Percentiles rank a stretch among this genome's conserved stretches.
Evolutionary conservation across 371 early-diverging fungal genomes (phyloP).

Genomic region (Apophysomyces variabilis): DNA sequence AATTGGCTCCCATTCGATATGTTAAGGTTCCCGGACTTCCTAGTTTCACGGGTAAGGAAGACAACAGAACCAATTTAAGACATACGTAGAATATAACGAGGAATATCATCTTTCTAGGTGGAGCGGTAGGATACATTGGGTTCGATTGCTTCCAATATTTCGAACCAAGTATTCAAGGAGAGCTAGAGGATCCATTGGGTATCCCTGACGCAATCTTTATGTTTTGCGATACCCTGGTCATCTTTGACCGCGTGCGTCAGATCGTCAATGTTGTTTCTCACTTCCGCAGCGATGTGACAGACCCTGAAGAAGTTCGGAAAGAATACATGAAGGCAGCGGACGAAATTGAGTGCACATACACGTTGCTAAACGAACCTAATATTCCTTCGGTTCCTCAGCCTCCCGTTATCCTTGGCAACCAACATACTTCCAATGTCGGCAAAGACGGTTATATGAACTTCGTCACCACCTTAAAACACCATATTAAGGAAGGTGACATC

Average conservation of each 20-base stretch:
- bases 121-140: constrained; percentile 95
- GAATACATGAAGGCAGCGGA: constrained; percentile 70
- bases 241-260: constrained; percentile 94
- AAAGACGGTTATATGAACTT: constrained; percentile 88
- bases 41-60: constrained; percentile 75
- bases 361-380: constrained; percentile 57
- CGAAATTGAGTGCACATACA: constrained; percentile 68
- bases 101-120: constrained; percentile 56
- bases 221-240: constrained; percentile 91
- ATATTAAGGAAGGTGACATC: constrained; percentile 94
- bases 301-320: constrained; percentile 55
- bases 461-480: constrained; percentile 85
- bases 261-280: constrained; percentile 90
- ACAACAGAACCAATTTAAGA: background rate
- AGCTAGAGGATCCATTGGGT: constrained; percentile 82
- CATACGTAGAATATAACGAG: background rate
- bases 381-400: constrained; percentile 64
- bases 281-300: constrained; percentile 70
- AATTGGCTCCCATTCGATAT: constrained; percentile 75
- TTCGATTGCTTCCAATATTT: constrained; percentile 97
- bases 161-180: constrained; percentile 85
- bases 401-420: constrained; percentile 69
- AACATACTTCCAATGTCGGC: constrained; percentile 83
- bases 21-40: constrained; percentile 86
- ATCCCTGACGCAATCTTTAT: constrained; percentile 93